Evolutionary conservation across 2,329 filamentous ascomycete genomes (phyloP).

Genomic region (Cytospora piceae): DNA sequence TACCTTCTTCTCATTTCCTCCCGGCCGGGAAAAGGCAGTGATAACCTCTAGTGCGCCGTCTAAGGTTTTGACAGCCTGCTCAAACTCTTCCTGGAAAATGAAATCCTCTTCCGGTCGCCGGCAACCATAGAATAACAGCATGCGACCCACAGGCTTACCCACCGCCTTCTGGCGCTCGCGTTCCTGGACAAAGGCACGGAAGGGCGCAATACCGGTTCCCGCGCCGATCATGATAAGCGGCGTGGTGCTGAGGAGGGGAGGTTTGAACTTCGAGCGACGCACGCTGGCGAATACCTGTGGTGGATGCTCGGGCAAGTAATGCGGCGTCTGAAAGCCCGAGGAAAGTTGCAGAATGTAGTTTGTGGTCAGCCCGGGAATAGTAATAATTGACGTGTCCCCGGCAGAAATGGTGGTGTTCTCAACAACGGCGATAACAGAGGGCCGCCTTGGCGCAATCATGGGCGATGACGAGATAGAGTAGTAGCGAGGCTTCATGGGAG

Average conservation of each 20-base stretch:
- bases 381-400: not conserved
- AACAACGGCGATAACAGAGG: conserved; percentile 46
- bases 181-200: conserved; percentile 38
- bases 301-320: not conserved
- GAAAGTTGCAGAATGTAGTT: conserved; percentile 17
- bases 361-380: conserved; percentile 15
- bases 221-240: conserved; percentile 55
- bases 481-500: conserved; percentile 60
- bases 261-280: conserved; percentile 47
- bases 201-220: conserved; percentile 51
- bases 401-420: conserved; percentile 36
- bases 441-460: conserved; percentile 46
- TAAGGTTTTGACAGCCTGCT: conserved; percentile 32
- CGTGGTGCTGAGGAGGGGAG: conserved; percentile 43
- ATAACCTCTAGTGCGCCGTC: conserved; percentile 36
- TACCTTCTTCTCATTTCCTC: conserved; percentile 27
- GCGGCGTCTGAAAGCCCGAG: not conserved
- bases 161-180: conserved; percentile 40
- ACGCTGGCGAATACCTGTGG: conserved; percentile 43
- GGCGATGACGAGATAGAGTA: conserved; percentile 62
- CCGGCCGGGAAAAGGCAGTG: conserved; percentile 40
- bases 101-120: conserved; percentile 39
- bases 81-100: conserved; percentile 31
- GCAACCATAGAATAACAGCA: conserved; percentile 45
- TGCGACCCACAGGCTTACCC: conserved; percentile 40